Base-by-base conservation (phyloP, 1,284 basidiomycete genomes). In the Apiotrichum sp. region DNA sequence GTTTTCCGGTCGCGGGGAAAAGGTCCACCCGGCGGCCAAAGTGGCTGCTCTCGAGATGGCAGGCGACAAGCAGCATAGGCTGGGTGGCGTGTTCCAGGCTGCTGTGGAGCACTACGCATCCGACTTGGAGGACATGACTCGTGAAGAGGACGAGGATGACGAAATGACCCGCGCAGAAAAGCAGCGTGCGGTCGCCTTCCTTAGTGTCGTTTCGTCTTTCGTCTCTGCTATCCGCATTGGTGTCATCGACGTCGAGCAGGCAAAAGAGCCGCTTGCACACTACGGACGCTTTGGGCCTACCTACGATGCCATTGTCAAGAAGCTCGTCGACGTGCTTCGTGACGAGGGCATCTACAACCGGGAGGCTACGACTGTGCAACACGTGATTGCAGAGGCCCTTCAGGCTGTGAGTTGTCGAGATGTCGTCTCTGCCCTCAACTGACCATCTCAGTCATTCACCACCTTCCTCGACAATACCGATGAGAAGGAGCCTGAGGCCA, bases 341-440 rank as follows among this genome's bases (percentile, higher is more conserved):
- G 88, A 93, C 64, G 89, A 93, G 67, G 89, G 87, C 4, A 85
- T 95, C 78, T 85, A 85, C 73, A 86, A 85, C 52, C 80, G 83
- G 13, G 82, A 88, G 51, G 85, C 85, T 0, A 83, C 84, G 0
- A 63, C 82, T 3, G 85, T 92, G 3, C 84, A 86, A 1, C 74
- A 79, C 4, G 83, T 91, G 32, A 73, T 88, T 16, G 82, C 81
- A 8, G 81, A 84, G 54, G 84, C 89, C 2, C 72, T 95, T 16
- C 82, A 84, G 71, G 86, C 89, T 74, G 91, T 91, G 61, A 64
- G 83, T 22, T 78, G 5, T 22, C 22, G 22, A 22, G 22, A 22
- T 22, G 44, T 11, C 39, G 33, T 11, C n/a, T 22, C 22, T 22
- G 22, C 22, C 22, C 22, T 22, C 36, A 14, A 38, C 59, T 57